Conservation (phyloP, 2,329 filamentous ascomycete genomes). For the Microdochium paspali region DNA sequence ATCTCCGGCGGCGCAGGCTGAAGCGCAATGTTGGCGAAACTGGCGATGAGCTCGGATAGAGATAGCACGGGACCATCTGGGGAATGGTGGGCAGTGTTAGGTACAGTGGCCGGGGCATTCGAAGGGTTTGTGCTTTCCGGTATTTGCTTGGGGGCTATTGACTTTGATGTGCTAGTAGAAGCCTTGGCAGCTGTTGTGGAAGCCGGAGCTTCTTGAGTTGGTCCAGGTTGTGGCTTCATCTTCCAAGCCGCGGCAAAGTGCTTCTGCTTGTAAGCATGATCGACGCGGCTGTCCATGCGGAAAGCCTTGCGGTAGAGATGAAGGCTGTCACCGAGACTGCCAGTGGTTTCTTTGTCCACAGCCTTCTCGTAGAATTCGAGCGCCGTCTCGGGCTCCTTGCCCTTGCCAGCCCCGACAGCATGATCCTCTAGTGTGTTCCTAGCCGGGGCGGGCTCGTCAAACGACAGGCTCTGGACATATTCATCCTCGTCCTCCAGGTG, state of each 20-base stretch:
- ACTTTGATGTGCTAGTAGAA: background rate
- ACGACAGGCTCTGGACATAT: slow-evolving; percentile 16
- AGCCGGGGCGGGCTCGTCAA: slow-evolving; percentile 18
- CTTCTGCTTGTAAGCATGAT: slow-evolving; percentile 82
- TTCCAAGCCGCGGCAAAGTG: slow-evolving; percentile 64
- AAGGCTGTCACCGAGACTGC: slow-evolving; percentile 81
- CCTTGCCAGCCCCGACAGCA: slow-evolving; percentile 9
- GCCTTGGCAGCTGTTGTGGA: background rate
- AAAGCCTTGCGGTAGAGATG: slow-evolving; percentile 85
- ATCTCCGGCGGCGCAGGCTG: slow-evolving; percentile 56
- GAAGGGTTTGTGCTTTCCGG: slow-evolving; percentile 13
- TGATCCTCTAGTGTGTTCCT: slow-evolving; percentile 4
- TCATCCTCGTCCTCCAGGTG: slow-evolving; percentile 16
- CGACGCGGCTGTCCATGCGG: slow-evolving; percentile 76
- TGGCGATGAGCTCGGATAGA: slow-evolving; percentile 60
- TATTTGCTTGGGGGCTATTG: background rate
- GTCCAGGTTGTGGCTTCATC: slow-evolving; percentile 26
- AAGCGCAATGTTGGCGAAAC: slow-evolving; percentile 65
- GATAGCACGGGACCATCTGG: slow-evolving; percentile 44
- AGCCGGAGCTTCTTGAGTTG: slow-evolving; percentile 3
- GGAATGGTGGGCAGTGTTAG: slow-evolving; percentile 46
- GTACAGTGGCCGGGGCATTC: slow-evolving; percentile 39
- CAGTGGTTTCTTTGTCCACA: slow-evolving; percentile 77
- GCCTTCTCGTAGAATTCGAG: slow-evolving; percentile 90
- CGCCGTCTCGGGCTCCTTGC: slow-evolving; percentile 40